These are phyloP conservation scores for Gymnopus androsaceus DNA, from an alignment of 1,284 basidiomycete species.

Conservation along the genomic window DNA sequence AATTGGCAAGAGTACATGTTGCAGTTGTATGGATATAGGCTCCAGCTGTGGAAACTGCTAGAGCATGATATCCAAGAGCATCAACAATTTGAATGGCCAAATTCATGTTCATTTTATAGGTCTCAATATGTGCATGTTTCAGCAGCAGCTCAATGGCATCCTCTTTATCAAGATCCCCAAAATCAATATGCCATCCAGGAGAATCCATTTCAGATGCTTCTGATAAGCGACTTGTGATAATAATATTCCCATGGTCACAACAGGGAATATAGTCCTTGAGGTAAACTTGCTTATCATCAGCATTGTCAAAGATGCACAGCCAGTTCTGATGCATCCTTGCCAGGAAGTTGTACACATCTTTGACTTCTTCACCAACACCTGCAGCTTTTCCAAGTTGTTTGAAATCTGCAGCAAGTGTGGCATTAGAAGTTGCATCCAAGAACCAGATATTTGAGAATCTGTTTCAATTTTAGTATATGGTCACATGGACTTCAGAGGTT, in stretches of 20 bases:
- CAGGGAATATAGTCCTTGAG: no score
- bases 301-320: constrained; percentile 5
- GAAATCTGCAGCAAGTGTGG: no score
- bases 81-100: not conserved
- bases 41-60: constrained; percentile 1
- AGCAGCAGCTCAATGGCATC: no score
- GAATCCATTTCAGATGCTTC: not conserved
- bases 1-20: not conserved
- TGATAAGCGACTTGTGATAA: not conserved
- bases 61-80: not conserved
- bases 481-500: no score
- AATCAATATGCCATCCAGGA: not conserved
- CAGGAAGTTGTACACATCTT: not conserved
- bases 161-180: not conserved
- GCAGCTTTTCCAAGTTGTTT: not conserved
- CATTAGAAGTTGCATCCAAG: no score
- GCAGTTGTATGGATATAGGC: not conserved
- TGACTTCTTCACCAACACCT: not conserved
- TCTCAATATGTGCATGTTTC: no score
- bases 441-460: no score
- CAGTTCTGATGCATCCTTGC: not conserved
- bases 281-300: not conserved
- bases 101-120: no score
- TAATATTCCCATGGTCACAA: no score
- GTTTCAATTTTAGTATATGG: no score